A percentile compares a stretch with the other conserved stretches of the same genome.
phyloP scores from a whole-genome alignment of 768 basidiomycete species.

The Scleroderma bovista region DNA sequence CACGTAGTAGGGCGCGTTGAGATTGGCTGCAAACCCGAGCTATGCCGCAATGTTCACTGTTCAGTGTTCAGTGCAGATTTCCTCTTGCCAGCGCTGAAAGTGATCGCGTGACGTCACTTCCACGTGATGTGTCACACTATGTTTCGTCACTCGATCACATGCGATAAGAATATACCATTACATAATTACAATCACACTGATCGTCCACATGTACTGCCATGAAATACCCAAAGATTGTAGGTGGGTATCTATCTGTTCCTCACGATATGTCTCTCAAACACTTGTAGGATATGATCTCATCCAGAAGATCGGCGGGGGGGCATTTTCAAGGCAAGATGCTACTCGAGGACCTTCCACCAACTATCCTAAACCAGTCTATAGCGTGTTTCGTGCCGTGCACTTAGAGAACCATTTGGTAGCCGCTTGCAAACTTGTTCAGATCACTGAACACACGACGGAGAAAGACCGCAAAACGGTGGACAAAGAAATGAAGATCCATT shows the following conservation, averaged over 20 bases:
- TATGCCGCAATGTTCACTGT: no score
- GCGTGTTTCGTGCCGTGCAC: slow-evolving; percentile 83
- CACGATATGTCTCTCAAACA: background rate
- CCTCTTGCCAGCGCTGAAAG: background rate
- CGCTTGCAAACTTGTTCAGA: slow-evolving; percentile 78
- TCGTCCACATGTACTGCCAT: slow-evolving; percentile 3
- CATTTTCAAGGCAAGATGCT: slow-evolving; percentile 68
- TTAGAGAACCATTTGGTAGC: slow-evolving; percentile 59
- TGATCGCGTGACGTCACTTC: no score
- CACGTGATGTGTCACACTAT: background rate
- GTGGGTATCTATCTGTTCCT: slow-evolving; percentile 8
- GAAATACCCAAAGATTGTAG: slow-evolving; percentile 30
- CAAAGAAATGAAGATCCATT: slow-evolving; percentile 90
- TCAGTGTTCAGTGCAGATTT: no score
- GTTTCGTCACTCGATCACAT: background rate
- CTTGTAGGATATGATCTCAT: slow-evolving; percentile 61
- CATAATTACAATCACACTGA: background rate
- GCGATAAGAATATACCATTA: background rate
- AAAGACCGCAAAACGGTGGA: slow-evolving; percentile 75
- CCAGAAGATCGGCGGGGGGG: slow-evolving; percentile 79
- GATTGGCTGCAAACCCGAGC: no score
- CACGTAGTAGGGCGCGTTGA: no score
- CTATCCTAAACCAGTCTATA: slow-evolving; percentile 22
- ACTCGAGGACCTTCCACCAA: background rate
- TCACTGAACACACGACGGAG: slow-evolving; percentile 59